These are phyloP conservation scores for Ailanthus altissimus DNA, from an alignment of 345 rosid species.

Conservation along the genomic window DNA sequence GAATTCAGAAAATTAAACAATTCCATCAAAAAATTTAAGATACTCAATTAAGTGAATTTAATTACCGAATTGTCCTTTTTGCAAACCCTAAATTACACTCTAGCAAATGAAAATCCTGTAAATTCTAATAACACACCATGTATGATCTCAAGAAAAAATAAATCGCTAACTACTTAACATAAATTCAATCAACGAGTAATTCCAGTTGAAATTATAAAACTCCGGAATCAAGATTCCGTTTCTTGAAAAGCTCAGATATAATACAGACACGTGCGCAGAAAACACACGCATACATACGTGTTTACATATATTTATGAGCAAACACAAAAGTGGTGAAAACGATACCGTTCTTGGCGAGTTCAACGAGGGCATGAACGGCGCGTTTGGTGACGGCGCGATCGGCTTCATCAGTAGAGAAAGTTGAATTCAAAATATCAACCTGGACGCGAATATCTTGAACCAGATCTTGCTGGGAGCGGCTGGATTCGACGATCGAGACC, in stretches of 20 bases:
- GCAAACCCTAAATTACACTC: background rate
- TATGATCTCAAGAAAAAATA: background rate
- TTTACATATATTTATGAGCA: background rate
- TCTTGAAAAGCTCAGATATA: background rate
- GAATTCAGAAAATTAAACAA: background rate
- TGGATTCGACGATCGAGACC: slow-evolving; percentile 20
- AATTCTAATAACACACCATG: background rate
- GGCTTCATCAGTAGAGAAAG: slow-evolving; percentile 39
- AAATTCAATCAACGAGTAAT: background rate
- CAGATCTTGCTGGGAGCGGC: slow-evolving; percentile 30
- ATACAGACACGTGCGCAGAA: background rate
- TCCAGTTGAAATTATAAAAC: background rate
- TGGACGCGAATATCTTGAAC: slow-evolving; percentile 38
- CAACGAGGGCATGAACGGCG: slow-evolving; percentile 46
- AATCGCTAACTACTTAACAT: background rate
- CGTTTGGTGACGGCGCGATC: slow-evolving; percentile 50
- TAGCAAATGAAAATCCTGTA: background rate
- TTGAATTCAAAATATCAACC: slow-evolving; percentile 46
- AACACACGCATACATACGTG: background rate
- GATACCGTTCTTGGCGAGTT: slow-evolving; percentile 58
- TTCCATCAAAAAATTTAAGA: background rate
- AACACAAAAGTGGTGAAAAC: background rate
- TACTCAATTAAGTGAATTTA: background rate
- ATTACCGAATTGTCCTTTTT: background rate
- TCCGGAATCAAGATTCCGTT: background rate